phyloP scores from a whole-genome alignment of 495 filamentous ascomycete genomes.

The Gamarada debralockiae region DNA sequence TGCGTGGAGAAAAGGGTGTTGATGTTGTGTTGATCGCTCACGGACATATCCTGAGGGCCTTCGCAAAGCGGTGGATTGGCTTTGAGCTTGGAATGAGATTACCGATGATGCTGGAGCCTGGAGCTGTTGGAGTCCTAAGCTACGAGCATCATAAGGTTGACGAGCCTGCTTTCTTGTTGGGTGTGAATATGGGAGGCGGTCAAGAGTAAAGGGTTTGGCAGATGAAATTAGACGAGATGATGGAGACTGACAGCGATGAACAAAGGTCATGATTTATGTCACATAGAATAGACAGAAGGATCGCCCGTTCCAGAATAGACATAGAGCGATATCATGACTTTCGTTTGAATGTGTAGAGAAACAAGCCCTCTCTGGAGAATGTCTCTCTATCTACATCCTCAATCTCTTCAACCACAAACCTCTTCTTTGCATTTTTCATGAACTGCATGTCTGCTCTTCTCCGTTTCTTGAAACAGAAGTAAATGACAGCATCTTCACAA shows the following conservation, averaged over 20 bases:
- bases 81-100: slow-evolving; percentile 50
- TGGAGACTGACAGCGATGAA: not conserved
- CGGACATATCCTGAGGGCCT: slow-evolving; percentile 67
- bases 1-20: slow-evolving; percentile 38
- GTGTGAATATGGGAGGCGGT: slow-evolving; percentile 31
- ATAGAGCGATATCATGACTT: slow-evolving; percentile 29
- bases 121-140: slow-evolving; percentile 65
- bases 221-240: not conserved
- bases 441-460: slow-evolving; percentile 72
- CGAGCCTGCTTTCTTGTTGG: slow-evolving; percentile 65
- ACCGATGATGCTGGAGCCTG: slow-evolving; percentile 61
- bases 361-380: slow-evolving; percentile 60
- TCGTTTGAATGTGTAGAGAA: slow-evolving; percentile 52
- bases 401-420: slow-evolving; percentile 60
- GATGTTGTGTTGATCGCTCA: slow-evolving; percentile 70
- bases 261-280: not conserved
- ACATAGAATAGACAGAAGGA: not conserved
- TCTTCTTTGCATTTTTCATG: slow-evolving; percentile 62
- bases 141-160: slow-evolving; percentile 67
- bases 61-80: slow-evolving; percentile 69
- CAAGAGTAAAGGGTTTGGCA: not conserved
- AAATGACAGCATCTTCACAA: slow-evolving; percentile 60
- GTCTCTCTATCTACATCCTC: slow-evolving; percentile 54
- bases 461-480: slow-evolving; percentile 94
- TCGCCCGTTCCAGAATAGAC: not conserved